Conservation (phyloP, 2,329 filamentous ascomycete genomes). For the Pezicula radicicola region DNA sequence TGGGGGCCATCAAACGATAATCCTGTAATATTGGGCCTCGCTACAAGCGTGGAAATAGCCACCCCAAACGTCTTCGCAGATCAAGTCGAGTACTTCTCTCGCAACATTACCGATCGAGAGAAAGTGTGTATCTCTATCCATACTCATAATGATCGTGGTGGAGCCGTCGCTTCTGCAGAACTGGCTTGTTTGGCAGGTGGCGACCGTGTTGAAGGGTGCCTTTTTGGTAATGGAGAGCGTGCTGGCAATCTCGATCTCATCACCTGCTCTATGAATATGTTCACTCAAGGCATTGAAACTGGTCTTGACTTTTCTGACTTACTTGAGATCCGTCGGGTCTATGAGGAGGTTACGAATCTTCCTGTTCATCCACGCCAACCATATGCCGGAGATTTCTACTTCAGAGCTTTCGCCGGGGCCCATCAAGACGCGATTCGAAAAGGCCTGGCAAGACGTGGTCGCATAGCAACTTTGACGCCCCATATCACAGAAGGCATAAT, state of each 20-base stretch:
- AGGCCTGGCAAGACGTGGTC: slow-evolving; percentile 41
- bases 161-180: slow-evolving; percentile 81
- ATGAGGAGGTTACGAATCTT: slow-evolving; percentile 89
- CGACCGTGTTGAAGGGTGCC: slow-evolving; percentile 83
- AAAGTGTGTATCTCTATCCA: slow-evolving; percentile 84
- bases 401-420: slow-evolving; percentile 81
- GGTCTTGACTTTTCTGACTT: slow-evolving; percentile 89
- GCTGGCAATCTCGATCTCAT: slow-evolving; percentile 92
- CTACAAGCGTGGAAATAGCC: slow-evolving; percentile 86
- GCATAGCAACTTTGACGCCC: background rate
- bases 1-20: slow-evolving; percentile 77
- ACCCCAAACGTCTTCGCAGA: slow-evolving; percentile 93
- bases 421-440: slow-evolving; percentile 96
- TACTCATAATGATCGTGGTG: slow-evolving; percentile 88
- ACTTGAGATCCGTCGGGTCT: slow-evolving; percentile 74
- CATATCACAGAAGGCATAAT: background rate
- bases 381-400: slow-evolving; percentile 81
- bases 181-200: slow-evolving; percentile 91
- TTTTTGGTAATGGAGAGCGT: slow-evolving; percentile 88
- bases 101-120: slow-evolving; percentile 74
- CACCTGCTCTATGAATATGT: slow-evolving; percentile 83
- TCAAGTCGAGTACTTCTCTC: slow-evolving; percentile 89
- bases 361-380: slow-evolving; percentile 82
- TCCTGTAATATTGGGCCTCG: slow-evolving; percentile 90
- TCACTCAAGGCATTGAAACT: slow-evolving; percentile 82